These are phyloP conservation scores for Chenopodium formosanum DNA, from an alignment of 148 eudicot genomes.

Conservation along the genomic window DNA sequence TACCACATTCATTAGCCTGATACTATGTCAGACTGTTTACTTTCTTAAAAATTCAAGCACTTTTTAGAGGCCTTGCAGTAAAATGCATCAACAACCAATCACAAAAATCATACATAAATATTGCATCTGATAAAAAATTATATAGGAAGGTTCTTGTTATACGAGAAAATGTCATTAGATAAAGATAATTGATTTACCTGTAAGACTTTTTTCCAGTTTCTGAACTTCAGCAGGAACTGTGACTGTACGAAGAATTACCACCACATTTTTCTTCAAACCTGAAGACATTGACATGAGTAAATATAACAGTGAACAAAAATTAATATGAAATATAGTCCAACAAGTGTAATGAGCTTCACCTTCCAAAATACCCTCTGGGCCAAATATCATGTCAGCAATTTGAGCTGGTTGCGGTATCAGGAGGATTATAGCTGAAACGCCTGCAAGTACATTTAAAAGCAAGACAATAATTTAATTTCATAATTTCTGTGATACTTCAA, in stretches of 20 bases:
- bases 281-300: conserved; percentile 26
- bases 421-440: conserved; percentile 62
- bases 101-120: neutral
- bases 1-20: neutral
- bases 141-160: neutral
- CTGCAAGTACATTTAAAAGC: conserved; percentile 38
- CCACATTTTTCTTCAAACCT: conserved; percentile 63
- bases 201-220: conserved; percentile 60
- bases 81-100: neutral
- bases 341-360: conserved; percentile 38
- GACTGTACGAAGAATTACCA: conserved; percentile 56
- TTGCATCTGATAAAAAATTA: neutral
- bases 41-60: neutral
- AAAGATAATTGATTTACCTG: conserved; percentile 41
- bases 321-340: neutral
- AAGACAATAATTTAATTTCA: neutral
- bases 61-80: neutral
- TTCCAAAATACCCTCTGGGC: conserved; percentile 54
- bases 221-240: conserved; percentile 50
- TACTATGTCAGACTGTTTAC: neutral
- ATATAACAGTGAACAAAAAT: conserved; percentile 7
- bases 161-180: neutral
- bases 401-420: conserved; percentile 56
- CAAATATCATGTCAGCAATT: conserved; percentile 52
- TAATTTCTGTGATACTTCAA: neutral